These are phyloP conservation scores for Thalia dealbata DNA, from an alignment of 176 grass and related monocot species.

Conservation along the genomic window DNA sequence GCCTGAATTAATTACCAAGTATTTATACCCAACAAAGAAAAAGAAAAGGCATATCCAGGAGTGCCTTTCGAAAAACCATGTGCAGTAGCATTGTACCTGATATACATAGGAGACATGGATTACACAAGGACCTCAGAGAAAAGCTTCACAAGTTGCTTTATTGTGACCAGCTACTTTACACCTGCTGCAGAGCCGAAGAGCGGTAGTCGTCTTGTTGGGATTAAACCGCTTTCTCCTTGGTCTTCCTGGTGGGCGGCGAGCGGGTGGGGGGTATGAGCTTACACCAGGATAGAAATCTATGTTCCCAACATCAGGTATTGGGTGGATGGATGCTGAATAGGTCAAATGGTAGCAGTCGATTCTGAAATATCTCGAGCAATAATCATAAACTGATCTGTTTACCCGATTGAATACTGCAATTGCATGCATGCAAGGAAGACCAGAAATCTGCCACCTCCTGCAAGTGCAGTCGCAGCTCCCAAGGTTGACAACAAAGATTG, in stretches of 20 bases:
- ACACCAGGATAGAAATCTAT: constrained; percentile 60
- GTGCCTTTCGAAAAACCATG: not conserved
- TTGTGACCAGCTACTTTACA: constrained; percentile 87
- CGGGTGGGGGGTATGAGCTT: constrained; percentile 55
- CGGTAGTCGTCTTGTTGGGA: constrained; percentile 50
- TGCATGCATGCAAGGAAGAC: constrained; percentile 81
- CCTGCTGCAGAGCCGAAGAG: constrained; percentile 77
- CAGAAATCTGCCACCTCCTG: constrained; percentile 83
- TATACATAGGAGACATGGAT: not conserved
- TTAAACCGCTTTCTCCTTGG: constrained; percentile 86
- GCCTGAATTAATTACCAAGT: not conserved
- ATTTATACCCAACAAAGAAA: not conserved
- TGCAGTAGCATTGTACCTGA: not conserved
- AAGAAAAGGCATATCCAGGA: not conserved
- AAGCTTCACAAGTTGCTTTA: constrained; percentile 80
- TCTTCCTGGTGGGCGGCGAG: constrained; percentile 50
- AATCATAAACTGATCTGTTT: constrained; percentile 56
- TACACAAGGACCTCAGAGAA: constrained; percentile 22
- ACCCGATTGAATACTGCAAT: constrained; percentile 75
- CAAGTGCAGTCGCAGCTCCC: constrained; percentile 85
- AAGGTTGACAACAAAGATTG: constrained; percentile 80
- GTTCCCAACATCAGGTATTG: constrained; percentile 79
- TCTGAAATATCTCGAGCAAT: constrained; percentile 64
- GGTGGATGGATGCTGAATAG: constrained; percentile 56
- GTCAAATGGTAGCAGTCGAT: constrained; percentile 62